Conservation (phyloP, 2,329 filamentous ascomycete genomes). For the Aspergillus sp. region DNA sequence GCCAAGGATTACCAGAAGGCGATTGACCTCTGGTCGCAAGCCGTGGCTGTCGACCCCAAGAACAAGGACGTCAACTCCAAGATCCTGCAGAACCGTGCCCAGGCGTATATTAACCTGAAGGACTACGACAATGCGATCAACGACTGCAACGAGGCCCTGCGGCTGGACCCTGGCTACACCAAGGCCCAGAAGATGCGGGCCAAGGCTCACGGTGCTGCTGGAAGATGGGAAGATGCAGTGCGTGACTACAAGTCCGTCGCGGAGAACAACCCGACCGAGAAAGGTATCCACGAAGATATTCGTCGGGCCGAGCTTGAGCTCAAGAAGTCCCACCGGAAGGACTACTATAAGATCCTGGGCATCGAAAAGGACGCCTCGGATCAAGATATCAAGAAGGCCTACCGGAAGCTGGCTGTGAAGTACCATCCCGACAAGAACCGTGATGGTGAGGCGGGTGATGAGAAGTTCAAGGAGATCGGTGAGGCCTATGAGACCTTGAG, state of each 20-base stretch:
- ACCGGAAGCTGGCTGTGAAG: slow-evolving; percentile 85
- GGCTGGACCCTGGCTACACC: slow-evolving; percentile 72
- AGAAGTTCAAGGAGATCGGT: slow-evolving; percentile 94
- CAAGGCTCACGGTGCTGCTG: slow-evolving; percentile 75
- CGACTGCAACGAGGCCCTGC: slow-evolving; percentile 77
- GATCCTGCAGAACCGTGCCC: slow-evolving; percentile 84
- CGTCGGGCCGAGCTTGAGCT: slow-evolving; percentile 86
- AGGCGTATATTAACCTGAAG: slow-evolving; percentile 72
- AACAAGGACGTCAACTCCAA: slow-evolving; percentile 95
- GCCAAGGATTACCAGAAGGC: slow-evolving; percentile 69
- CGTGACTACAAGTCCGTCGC: slow-evolving; percentile 80
- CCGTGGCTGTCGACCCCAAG: slow-evolving; percentile 72
- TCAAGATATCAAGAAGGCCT: slow-evolving; percentile 87
- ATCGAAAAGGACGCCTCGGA: slow-evolving; percentile 79
- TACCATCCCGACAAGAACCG: slow-evolving; percentile 98
- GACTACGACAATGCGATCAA: slow-evolving; percentile 70
- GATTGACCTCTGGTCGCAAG: slow-evolving; percentile 73
- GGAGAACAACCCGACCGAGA: slow-evolving; percentile 75
- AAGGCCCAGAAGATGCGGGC: slow-evolving; percentile 93
- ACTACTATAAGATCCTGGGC: slow-evolving; percentile 96
- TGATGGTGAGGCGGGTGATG: slow-evolving; percentile 66
- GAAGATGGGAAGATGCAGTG: slow-evolving; percentile 86
- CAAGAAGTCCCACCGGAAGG: slow-evolving; percentile 95
- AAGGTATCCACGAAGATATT: slow-evolving; percentile 72
- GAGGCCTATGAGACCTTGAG: slow-evolving; percentile 95